A percentile compares a stretch with the other conserved stretches of the same genome.
phyloP scores from a whole-genome alignment of 2,329 filamentous ascomycete species.

The Cercospora brassicicola region DNA sequence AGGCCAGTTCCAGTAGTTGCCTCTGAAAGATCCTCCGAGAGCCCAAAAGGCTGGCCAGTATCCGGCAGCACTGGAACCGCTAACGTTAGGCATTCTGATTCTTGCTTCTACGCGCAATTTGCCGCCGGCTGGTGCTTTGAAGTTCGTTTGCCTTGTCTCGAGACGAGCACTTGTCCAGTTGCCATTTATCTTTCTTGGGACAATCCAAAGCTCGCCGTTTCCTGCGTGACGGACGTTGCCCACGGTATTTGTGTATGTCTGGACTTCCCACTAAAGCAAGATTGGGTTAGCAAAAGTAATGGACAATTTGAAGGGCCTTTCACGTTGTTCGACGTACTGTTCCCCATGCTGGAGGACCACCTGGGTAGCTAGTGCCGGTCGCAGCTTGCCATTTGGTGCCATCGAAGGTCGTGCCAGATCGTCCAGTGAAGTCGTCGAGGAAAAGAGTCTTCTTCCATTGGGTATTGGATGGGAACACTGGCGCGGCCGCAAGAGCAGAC shows the following conservation, averaged over 20 bases:
- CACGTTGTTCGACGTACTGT: conserved; percentile 33
- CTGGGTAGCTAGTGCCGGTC: conserved; percentile 50
- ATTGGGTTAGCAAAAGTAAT: not conserved
- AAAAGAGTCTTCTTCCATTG: conserved; percentile 28
- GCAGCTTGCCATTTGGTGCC: conserved; percentile 48
- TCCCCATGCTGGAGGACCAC: conserved; percentile 50
- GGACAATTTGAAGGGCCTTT: not conserved
- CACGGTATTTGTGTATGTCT: conserved; percentile 48
- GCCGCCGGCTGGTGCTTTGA: conserved; percentile 29
- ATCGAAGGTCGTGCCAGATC: conserved; percentile 39
- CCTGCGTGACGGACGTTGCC: conserved; percentile 47
- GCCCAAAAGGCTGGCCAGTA: conserved; percentile 34
- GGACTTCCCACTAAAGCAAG: conserved; percentile 42
- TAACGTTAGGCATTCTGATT: conserved; percentile 25
- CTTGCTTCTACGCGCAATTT: conserved; percentile 31
- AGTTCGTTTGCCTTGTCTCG: conserved; percentile 27
- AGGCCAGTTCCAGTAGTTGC: conserved; percentile 34
- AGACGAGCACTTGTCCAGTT: conserved; percentile 28
- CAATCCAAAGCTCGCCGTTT: conserved; percentile 44
- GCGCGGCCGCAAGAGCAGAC: conserved; percentile 21
- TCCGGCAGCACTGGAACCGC: conserved; percentile 21
- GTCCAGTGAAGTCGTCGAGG: conserved; percentile 42
- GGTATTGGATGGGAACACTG: conserved; percentile 12
- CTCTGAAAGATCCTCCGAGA: conserved; percentile 25
- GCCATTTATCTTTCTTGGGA: conserved; percentile 34